Evolutionary conservation across 2,329 filamentous ascomycete genomes (phyloP).

Genomic region (Talaromyces sp.): DNA sequence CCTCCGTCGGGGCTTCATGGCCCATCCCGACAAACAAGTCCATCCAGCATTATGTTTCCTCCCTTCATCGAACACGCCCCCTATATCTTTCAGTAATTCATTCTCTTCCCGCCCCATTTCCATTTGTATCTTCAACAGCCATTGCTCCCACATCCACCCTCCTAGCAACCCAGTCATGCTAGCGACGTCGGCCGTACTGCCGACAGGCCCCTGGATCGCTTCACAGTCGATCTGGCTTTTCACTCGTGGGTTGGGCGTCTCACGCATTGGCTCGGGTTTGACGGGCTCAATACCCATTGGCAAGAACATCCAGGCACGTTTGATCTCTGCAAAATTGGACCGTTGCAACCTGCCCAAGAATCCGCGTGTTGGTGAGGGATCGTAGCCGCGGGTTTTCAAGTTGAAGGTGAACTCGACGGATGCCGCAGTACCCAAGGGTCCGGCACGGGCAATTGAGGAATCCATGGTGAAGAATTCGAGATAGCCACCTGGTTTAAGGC

Average conservation of each 20-base stretch:
- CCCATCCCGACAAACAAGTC: constrained; percentile 57
- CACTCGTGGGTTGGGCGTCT: constrained; percentile 34
- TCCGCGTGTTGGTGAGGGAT: constrained; percentile 72
- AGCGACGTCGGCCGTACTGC: constrained; percentile 66
- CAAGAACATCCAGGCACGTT: constrained; percentile 81
- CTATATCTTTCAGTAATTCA: constrained; percentile 51
- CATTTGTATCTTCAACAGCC: constrained; percentile 81
- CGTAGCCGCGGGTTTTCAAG: constrained; percentile 84
- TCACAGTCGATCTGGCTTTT: constrained; percentile 49
- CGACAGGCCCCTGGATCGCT: constrained; percentile 52
- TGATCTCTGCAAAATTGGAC: constrained; percentile 72
- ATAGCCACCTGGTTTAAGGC: constrained; percentile 88
- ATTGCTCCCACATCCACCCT: constrained; percentile 91
- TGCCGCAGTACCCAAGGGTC: constrained; percentile 71
- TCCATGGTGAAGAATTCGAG: constrained; percentile 88
- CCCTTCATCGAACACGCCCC: constrained; percentile 56
- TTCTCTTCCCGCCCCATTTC: constrained; percentile 68
- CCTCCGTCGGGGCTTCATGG: constrained; percentile 45
- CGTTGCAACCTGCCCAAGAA: constrained; percentile 71
- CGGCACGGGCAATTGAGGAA: constrained; percentile 81
- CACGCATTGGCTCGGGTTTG: constrained; percentile 43
- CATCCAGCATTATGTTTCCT: constrained; percentile 54
- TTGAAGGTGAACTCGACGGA: constrained; percentile 89
- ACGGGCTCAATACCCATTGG: constrained; percentile 63
- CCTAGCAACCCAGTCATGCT: constrained; percentile 76